phyloP scores from a whole-genome alignment of 2,329 filamentous ascomycete species.

The Fusarium sambucinum region DNA sequence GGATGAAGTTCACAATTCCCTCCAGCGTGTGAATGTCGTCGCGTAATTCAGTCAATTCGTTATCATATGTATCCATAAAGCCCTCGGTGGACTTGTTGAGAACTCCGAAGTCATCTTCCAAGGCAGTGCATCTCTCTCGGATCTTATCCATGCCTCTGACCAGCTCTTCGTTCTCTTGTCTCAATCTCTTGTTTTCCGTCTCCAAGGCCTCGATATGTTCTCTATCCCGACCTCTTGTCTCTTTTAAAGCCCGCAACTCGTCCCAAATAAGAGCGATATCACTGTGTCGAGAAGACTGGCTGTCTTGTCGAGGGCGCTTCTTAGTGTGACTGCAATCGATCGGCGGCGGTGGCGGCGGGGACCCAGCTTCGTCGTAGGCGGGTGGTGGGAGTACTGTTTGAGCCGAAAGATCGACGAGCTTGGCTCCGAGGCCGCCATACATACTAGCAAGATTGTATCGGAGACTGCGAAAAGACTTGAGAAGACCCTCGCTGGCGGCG shows the following conservation, averaged over 20 bases:
- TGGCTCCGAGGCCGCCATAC: constrained; percentile 27
- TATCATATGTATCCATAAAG: constrained; percentile 5
- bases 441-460: constrained; percentile 26
- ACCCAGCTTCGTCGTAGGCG: constrained; percentile 8
- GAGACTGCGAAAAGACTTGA: constrained; percentile 5
- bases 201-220: not conserved
- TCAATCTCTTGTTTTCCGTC: not conserved
- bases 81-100: not conserved
- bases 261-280: not conserved
- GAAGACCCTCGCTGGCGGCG: constrained; percentile 6
- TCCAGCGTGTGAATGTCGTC: constrained; percentile 11
- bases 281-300: not conserved
- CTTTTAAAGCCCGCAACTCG: not conserved
- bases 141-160: not conserved
- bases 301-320: constrained; percentile 20
- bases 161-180: not conserved
- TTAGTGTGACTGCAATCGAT: constrained; percentile 7
- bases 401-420: not conserved
- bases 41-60: constrained; percentile 12
- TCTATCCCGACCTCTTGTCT: not conserved
- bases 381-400: constrained; percentile 2
- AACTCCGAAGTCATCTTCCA: not conserved
- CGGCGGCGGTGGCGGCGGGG: constrained; percentile 5
- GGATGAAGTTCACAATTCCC: not conserved
- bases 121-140: not conserved